phyloP scores from a whole-genome alignment of 179 eudicot species.

The Gypsophila paniculata region DNA sequence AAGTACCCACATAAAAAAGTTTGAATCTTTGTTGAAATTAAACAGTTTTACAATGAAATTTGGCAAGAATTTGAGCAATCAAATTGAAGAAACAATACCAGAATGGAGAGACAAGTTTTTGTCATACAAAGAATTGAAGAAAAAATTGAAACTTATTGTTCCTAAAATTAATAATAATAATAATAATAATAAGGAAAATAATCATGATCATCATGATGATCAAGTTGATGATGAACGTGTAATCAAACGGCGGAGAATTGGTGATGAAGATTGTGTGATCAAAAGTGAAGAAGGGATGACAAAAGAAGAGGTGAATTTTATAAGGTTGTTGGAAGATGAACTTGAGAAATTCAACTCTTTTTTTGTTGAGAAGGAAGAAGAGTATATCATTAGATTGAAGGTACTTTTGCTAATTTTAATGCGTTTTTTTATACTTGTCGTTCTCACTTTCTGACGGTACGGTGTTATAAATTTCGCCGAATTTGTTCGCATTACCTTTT shows the following conservation, averaged over 20 bases:
- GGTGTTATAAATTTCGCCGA: too few relatives aligned
- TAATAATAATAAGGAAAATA: conserved; percentile 1
- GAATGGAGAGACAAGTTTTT: conserved; percentile 90
- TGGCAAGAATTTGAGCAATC: conserved; percentile 78
- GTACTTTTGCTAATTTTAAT: conserved; percentile 29
- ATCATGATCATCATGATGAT: conserved; percentile 3
- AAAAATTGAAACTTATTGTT: conserved; percentile 56
- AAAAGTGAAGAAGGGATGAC: conserved; percentile 37
- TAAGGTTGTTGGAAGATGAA: conserved; percentile 67
- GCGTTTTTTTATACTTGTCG: neutral
- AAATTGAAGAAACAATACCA: conserved; percentile 82
- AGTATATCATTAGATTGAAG: conserved; percentile 80
- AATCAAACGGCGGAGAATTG: conserved; percentile 37
- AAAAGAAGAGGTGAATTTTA: conserved; percentile 60
- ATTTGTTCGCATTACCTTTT: too few relatives aligned
- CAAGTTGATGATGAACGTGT: conserved; percentile 31
- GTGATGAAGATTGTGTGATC: conserved; percentile 17
- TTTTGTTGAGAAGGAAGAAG: conserved; percentile 88
- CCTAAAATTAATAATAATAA: conserved; percentile 22
- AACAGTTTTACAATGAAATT: conserved; percentile 55
- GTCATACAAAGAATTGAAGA: conserved; percentile 83
- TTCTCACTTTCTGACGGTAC: too few relatives aligned
- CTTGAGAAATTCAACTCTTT: conserved; percentile 79
- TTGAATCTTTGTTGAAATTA: conserved; percentile 9
- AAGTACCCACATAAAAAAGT: conserved; percentile 9